Base-by-base conservation (phyloP, 139 green algal genomes). In the Volvox africanus region DNA sequence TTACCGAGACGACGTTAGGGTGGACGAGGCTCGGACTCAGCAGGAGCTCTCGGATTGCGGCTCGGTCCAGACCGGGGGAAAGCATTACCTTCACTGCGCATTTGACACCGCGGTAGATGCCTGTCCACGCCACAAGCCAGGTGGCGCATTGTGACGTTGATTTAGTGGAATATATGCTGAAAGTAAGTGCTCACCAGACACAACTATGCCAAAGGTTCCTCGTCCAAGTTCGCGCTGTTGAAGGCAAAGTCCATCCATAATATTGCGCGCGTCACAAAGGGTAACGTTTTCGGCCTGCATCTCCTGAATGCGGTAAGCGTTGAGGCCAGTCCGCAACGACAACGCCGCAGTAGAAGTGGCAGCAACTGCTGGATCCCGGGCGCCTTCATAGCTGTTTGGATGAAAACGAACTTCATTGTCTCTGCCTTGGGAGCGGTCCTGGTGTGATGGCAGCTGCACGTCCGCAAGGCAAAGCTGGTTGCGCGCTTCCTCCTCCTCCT, bases 11-110 rank as follows among this genome's bases (percentile, higher is more conserved):
- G 26, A 82, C 13, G 69, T 89, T 69, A 44, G 85, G 85, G n/a
- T 89, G 85, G 18, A 89, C 85, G 36, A 89, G 44, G 21, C 62
- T 71, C 28, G 85, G 85, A 9, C 69, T 71, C 28, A 89, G 69
- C 18, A 89, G 85, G 68, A 82, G 37, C 69, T 89, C 85, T 0
- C 69, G 69, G 11, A 89, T 26, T 20, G 71, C 85, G 6, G 69
- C 44, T 24, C 85, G 37, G 62, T 80, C 35, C 6, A 89, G 83
- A 24, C 67, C 67, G 0, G 37, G 12, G 14, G 83, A 88, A 1
- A 68, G 30, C 83, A 88, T 88, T 3, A 88, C 36, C 85, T 89
- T 89, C 28, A 89, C 69, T 3, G 85, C 85, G 17, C 37, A 71
- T 0, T 35, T 75, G 32, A 89, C 32, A 22, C 69, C 69, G 6